These are phyloP conservation scores for Amanita brunnescens DNA, from an alignment of 768 basidiomycete species.

Conservation along the genomic window DNA sequence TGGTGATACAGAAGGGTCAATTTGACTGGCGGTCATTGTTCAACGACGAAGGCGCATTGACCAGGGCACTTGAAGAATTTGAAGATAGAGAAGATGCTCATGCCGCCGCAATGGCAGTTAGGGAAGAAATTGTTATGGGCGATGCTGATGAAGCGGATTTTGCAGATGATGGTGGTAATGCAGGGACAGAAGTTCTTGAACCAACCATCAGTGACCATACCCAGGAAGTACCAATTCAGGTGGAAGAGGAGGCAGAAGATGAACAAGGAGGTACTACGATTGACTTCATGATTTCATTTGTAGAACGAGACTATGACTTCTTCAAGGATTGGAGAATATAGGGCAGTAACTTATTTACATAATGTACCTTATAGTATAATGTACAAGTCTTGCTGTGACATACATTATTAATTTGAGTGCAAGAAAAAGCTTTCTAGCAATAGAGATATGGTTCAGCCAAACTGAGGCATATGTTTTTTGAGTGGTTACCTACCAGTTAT, in stretches of 20 bases:
- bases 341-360: conserved; percentile 1
- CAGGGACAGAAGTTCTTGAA: conserved; percentile 9
- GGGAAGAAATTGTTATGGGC: conserved; percentile 62
- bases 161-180: conserved; percentile 24
- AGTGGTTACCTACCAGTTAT: too few species aligned
- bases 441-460: too few species aligned
- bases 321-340: conserved; percentile 68
- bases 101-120: conserved; percentile 70
- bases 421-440: too few species aligned
- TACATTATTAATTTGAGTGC: too few species aligned
- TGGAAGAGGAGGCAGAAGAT: conserved; percentile 30
- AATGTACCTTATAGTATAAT: background rate
- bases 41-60: conserved; percentile 54
- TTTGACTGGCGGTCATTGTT: conserved; percentile 92
- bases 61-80: conserved; percentile 71
- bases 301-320: conserved; percentile 53
- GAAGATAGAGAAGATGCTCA: conserved; percentile 84
- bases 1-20: conserved; percentile 90
- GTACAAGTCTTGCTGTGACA: background rate
- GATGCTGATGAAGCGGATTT: conserved; percentile 82
- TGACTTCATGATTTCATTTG: conserved; percentile 77
- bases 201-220: conserved; percentile 17
- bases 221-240: conserved; percentile 17
- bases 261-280: conserved; percentile 63
- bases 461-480: too few species aligned